Base-by-base conservation (phyloP, 495 filamentous ascomycete species). In the Penicillium desertorum region DNA sequence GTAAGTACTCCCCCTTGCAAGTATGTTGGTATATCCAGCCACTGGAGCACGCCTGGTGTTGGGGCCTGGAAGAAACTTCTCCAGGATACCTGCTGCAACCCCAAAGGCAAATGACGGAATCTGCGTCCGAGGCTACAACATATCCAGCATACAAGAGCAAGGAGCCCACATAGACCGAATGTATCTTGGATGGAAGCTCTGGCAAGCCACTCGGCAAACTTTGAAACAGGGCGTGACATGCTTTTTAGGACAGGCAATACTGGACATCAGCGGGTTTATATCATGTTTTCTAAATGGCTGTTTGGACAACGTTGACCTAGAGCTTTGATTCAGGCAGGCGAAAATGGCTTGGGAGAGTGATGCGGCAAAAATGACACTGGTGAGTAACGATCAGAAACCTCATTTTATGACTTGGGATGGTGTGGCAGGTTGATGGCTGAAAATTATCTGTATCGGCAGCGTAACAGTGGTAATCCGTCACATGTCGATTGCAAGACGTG, bases 51-150 rank as follows among this genome's bases (percentile, higher is more conserved):
- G 44, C 44, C 23, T 46, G 44, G 44, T 46, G 23, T 29, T 36
- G 46, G 46, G 1, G 46, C 14, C 20, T 36, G 44, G 23, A 46
- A 29, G 30, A 50, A 50, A 30, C 47, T 30, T 37, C 47, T 50
- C 47, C 30, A 50, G 12, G 47, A 50, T 36, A 50, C 11, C 3
- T 23, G 29, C 19, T 50, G 47, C 30, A 50, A 50, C 32, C 32
- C 14, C 30, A 39, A 17, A 0, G 32, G 19, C 19, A 20, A 50
- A 25, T 37, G 19, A 17, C 30, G 16, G 32, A 12, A 50, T 9
- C 32, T 7, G 30, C 17, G 32, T 23, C 32, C 47, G 11, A 50
- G 17, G 47, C 19, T 37, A 39, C 25, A 50, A 14, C 1, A 50
- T n/a, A 50, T 2, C 47, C 30, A 50, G 17, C 30, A 37, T n/a